A percentile compares a stretch with the other conserved stretches of the same genome.
phyloP scores from a whole-genome alignment of 768 basidiomycete species.

The Tylopilus sp. region DNA sequence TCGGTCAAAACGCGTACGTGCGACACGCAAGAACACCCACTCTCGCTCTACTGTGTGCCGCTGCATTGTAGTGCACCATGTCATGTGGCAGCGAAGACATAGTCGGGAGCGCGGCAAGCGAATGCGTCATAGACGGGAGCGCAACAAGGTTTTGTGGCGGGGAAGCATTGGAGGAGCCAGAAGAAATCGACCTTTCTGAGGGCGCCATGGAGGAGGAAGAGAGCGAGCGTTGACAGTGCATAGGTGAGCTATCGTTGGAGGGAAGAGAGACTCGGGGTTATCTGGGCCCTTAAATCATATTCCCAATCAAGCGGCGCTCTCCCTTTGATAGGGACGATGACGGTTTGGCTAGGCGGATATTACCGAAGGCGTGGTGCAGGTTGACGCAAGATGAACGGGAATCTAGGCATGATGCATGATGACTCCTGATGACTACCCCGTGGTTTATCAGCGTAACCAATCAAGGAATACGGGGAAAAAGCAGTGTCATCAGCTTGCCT shows the following conservation, averaged over 20 bases:
- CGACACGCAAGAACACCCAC: constrained; percentile 8
- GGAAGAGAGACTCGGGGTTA: constrained; percentile 1
- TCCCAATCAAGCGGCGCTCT: constrained; percentile 22
- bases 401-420: constrained; percentile 29
- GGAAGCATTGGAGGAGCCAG: constrained; percentile 30
- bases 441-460: constrained; percentile 32
- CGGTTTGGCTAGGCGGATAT: constrained; percentile 29
- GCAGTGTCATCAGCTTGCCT: constrained; percentile 27
- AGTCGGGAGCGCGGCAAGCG: constrained; percentile 28
- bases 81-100: constrained; percentile 30
- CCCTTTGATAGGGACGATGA: constrained; percentile 18
- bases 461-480: constrained; percentile 29
- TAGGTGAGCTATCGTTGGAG: constrained; percentile 17
- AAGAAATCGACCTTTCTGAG: constrained; percentile 33
- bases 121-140: constrained; percentile 33
- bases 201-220: constrained; percentile 33
- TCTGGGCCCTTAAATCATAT: constrained; percentile 25
- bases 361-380: constrained; percentile 33
- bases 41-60: constrained; percentile 30
- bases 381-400: constrained; percentile 31
- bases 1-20: neutral
- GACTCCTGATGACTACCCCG: constrained; percentile 29
- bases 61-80: constrained; percentile 32
- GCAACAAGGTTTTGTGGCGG: constrained; percentile 28
- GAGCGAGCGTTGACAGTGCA: constrained; percentile 30